Base-by-base conservation (phyloP, 495 filamentous ascomycete genomes). In the Podospora comata region DNA sequence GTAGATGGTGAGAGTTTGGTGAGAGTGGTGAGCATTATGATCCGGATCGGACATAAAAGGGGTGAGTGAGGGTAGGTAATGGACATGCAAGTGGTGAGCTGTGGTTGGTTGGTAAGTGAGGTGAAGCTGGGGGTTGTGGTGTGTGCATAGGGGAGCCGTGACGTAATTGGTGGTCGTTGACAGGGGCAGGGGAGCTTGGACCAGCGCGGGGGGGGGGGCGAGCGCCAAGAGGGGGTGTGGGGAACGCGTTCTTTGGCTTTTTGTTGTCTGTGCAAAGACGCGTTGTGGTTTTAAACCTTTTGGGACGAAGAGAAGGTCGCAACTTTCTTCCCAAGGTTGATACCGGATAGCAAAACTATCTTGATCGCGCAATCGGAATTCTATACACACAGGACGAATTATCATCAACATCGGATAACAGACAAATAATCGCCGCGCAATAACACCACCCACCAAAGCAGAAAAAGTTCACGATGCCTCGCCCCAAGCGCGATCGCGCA, bases 401-500 rank as follows among this genome's bases (percentile, higher is more conserved):
- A 3, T 11, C 9, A 3, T 48, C 30, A 32, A 5, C 4, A 32
- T 32, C 30, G 13, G 13, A 48, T 11, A 48, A 16, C 7, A 48
- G 39, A 48, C 9, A 6, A 48, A 48, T 11, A 48, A 16, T 32
- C 30, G 30, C 30, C 30, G 30, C 30, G 30, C 7, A 48, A 48
- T 13, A 6, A 13, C 39, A 11, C 9, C 39, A 48, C 39, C 30
- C 4, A 32, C 30, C 30, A 32, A 7, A 4, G 4, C 7, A 11
- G 13, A 48, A 11, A 48, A 48, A 48, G 13, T 4, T 32, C 59
- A 56, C 60, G 60, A 83, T 83, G 81, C 80, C 81, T 75, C 77
- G 80, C 67, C 80, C 80, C 27, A 77, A 77, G 66, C 76, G 77
- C 65, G 73, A 77, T 19, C 78, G 80, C 67, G 75, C 80, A 68